Base-by-base conservation (phyloP, 2,329 filamentous ascomycete species). In the Stagonosporopsis tanaceti region DNA sequence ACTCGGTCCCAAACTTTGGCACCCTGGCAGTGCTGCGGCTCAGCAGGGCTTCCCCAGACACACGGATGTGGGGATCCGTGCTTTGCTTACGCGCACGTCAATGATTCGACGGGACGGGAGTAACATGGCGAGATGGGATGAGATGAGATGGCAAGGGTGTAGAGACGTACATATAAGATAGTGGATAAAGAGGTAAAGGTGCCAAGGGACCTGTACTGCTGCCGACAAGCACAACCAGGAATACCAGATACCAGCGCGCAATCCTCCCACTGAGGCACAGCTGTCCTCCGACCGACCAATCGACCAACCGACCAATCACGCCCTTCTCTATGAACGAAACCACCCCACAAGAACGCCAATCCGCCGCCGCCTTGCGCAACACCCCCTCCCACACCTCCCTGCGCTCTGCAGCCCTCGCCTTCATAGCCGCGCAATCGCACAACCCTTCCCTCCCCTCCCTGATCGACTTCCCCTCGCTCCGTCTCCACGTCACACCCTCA, bases 1-100 rank as follows among this genome's bases (percentile, higher is more conserved):
- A 17, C 15, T 59, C 56, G 56, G 56, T 59, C 50, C 56, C 56
- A 59, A 34, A 53, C 34, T 59, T 41, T 11, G 1, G 15, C 8
- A 20, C 28, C 56, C 56, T 11, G 35, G 34, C 37, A 25, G 22
- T 20, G 20, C 32, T n/a, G 40, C 24, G 9, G 39, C n/a, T 3
- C n/a, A 25, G 27, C 57, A 57, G 47, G 48, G 53, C 51, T 25
- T 47, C 37, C 40, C 50, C 47, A 51, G 52, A 39, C 38, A 9
- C n/a, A 11, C 35, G 30, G n/a, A 28, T 12, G 47, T 40, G 48
- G 54, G 48, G 54, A 52, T 34, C 54, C 54, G 54, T 30, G 44
- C 40, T 24, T 27, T 7, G 28, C 1, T 6, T 17, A 11, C 42
- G 11, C 20, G 20, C 42, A 34, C 32, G 15, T 20, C 20, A 11